A percentile compares a stretch with the other conserved stretches of the same genome.
These are phyloP conservation scores for Chlorella sp. DNA, from an alignment of 139 green algal species.

Conservation along the genomic window DNA sequence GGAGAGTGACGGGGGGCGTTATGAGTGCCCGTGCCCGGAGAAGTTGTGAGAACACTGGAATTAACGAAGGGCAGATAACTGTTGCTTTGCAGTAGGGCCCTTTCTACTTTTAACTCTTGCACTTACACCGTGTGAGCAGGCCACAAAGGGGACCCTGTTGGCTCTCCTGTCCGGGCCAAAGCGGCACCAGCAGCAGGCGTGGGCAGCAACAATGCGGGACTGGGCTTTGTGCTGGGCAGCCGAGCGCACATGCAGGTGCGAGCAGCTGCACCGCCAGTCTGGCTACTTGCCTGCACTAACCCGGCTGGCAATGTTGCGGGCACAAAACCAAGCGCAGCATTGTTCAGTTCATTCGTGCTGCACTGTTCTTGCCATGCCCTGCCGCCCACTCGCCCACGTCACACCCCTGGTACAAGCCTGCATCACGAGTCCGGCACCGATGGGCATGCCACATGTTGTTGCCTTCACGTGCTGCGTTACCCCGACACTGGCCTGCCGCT, in stretches of 20 bases:
- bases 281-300: too few relatives aligned
- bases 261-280: too few relatives aligned
- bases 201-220: not conserved
- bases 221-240: slow-evolving; percentile 25
- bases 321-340: too few relatives aligned
- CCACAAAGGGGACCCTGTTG: not conserved
- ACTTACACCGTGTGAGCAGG: not conserved
- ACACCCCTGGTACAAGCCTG: not conserved
- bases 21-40: too few relatives aligned
- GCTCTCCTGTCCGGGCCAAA: not conserved
- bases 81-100: not conserved
- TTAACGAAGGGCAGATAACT: too few relatives aligned
- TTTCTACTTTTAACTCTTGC: too few relatives aligned
- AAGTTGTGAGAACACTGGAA: not conserved
- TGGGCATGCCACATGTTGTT: too few relatives aligned
- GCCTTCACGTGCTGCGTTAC: not conserved
- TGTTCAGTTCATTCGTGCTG: not conserved
- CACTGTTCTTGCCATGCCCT: not conserved
- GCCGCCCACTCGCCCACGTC: not conserved
- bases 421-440: not conserved
- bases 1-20: too few relatives aligned
- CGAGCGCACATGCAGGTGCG: slow-evolving; percentile 76
- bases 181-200: not conserved
- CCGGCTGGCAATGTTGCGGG: not conserved
- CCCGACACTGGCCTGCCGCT: not conserved